phyloP scores from a whole-genome alignment of 2,329 filamentous ascomycete species.

The Pseudogymnoascus sp. region DNA sequence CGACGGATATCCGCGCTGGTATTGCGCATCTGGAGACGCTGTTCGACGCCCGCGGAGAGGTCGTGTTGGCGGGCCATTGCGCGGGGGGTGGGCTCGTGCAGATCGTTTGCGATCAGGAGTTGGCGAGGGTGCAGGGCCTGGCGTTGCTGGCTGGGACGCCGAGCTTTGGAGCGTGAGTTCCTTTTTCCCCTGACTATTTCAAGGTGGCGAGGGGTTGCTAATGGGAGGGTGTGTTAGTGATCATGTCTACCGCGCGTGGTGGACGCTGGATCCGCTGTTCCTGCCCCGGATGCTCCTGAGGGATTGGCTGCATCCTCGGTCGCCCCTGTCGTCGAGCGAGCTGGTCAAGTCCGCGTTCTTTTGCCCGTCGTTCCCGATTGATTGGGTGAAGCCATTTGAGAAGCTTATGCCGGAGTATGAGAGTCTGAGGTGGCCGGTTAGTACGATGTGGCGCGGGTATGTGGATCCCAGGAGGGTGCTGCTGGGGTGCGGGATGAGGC shows the following conservation, averaged over 20 bases:
- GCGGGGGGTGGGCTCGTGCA: conserved; percentile 34
- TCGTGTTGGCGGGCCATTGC: conserved; percentile 32
- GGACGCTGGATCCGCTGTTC: conserved; percentile 31
- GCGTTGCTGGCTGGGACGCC: conserved; percentile 31
- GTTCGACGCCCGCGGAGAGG: conserved; percentile 18
- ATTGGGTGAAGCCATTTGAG: conserved; percentile 29
- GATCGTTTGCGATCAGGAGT: conserved; percentile 28
- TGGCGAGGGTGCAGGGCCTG: conserved; percentile 28
- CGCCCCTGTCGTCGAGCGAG: conserved; percentile 30
- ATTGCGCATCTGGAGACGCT: conserved; percentile 7
- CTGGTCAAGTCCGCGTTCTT: conserved; percentile 37
- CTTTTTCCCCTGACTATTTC: background rate
- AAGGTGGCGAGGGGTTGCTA: background rate
- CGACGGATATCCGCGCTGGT: conserved; percentile 13
- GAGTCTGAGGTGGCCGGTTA: conserved; percentile 34
- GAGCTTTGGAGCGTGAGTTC: conserved; percentile 32
- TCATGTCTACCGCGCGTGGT: conserved; percentile 28
- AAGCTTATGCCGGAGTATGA: conserved; percentile 33
- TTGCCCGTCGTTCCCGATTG: conserved; percentile 25
- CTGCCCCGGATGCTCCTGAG: conserved; percentile 27
- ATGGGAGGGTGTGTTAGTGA: conserved; percentile 12
- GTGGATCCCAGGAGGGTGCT: conserved; percentile 29
- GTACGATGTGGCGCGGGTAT: conserved; percentile 28
- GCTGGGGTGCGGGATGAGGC: conserved; percentile 13
- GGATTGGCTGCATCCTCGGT: conserved; percentile 30